Conservation (phyloP, 176 grass and related monocot genomes). For the Ananas comosus region DNA sequence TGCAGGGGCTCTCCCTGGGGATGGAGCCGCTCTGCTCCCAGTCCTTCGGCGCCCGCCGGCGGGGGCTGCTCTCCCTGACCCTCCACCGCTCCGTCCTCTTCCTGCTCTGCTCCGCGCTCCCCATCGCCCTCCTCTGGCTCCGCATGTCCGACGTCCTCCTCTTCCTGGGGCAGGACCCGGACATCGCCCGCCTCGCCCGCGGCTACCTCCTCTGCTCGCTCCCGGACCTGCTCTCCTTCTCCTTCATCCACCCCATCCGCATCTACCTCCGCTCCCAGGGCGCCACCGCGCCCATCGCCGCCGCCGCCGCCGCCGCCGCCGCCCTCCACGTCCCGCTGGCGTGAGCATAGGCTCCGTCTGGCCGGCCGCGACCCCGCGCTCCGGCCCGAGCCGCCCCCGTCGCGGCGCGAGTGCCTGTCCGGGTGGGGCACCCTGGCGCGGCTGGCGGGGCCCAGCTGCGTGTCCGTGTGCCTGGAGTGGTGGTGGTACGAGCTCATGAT, state of each 20-base stretch:
- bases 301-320: conserved; percentile 35
- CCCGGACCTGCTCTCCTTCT: conserved; percentile 82
- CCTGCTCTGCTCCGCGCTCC: conserved; percentile 84
- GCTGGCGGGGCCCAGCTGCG: conserved; percentile 69
- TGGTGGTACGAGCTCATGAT: conserved; percentile 99
- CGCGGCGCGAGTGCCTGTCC: conserved; percentile 32
- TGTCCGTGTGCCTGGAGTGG: conserved; percentile 93
- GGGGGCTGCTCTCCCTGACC: conserved; percentile 56
- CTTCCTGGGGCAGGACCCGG: conserved; percentile 64
- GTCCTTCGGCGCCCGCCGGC: conserved; percentile 72
- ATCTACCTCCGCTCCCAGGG: conserved; percentile 95
- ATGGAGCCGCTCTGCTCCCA: conserved; percentile 98
- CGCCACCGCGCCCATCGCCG: conserved; percentile 51
- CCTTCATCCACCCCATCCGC: conserved; percentile 79
- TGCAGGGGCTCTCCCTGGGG: conserved; percentile 77
- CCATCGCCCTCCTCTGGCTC: conserved; percentile 62
- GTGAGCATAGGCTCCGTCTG: too few species aligned
- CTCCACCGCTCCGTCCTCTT: conserved; percentile 79
- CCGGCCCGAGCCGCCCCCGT: conserved; percentile 16
- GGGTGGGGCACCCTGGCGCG: conserved; percentile 60
- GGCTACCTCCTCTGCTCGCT: conserved; percentile 70
- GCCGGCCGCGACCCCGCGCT: conserved; percentile 19
- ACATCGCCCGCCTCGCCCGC: conserved; percentile 65
- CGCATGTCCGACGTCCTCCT: conserved; percentile 71
- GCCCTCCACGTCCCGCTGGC: conserved; percentile 49